Percentiles rank a stretch among this genome's conserved stretches.
These are phyloP conservation scores for Leucosporidium scottii DNA, from an alignment of 768 basidiomycete species.

Conservation along the genomic window DNA sequence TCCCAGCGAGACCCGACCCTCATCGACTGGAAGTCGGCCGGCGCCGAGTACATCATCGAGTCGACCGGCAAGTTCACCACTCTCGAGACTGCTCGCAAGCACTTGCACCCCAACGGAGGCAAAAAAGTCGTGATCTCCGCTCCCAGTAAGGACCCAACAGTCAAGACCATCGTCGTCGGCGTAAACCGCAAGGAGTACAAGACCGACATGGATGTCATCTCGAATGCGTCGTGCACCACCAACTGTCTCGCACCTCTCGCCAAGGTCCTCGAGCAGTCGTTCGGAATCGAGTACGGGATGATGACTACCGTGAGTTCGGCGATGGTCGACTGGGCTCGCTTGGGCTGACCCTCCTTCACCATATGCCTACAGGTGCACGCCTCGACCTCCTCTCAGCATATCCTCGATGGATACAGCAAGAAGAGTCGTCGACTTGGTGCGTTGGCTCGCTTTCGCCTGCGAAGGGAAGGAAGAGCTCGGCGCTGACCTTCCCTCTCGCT, in stretches of 20 bases:
- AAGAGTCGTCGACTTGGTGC: constrained; percentile 23
- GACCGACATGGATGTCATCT: constrained; percentile 37
- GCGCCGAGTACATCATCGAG: constrained; percentile 42
- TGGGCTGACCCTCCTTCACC: neutral
- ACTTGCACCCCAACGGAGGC: constrained; percentile 36
- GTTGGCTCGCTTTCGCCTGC: neutral
- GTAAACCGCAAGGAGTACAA: constrained; percentile 40
- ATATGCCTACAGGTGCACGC: constrained; percentile 39
- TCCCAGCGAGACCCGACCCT: constrained; percentile 38
- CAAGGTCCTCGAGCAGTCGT: constrained; percentile 39
- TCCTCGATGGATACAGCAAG: constrained; percentile 43
- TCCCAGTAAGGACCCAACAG: constrained; percentile 31
- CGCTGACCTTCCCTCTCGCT: neutral
- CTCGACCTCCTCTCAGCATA: constrained; percentile 41
- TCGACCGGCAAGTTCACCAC: constrained; percentile 41
- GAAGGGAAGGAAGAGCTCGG: neutral
- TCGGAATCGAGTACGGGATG: constrained; percentile 43
- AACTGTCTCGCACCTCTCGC: constrained; percentile 44
- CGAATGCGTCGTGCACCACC: constrained; percentile 43
- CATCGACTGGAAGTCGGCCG: constrained; percentile 39
- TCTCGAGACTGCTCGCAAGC: constrained; percentile 36
- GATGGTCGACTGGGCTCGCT: no score
- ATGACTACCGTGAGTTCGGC: constrained; percentile 38
- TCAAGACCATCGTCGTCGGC: constrained; percentile 39
- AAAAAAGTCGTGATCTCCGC: constrained; percentile 44